Evolutionary conservation across 441 rosid species (phyloP).

Genomic region (Pelargonium myrrhifolium): DNA sequence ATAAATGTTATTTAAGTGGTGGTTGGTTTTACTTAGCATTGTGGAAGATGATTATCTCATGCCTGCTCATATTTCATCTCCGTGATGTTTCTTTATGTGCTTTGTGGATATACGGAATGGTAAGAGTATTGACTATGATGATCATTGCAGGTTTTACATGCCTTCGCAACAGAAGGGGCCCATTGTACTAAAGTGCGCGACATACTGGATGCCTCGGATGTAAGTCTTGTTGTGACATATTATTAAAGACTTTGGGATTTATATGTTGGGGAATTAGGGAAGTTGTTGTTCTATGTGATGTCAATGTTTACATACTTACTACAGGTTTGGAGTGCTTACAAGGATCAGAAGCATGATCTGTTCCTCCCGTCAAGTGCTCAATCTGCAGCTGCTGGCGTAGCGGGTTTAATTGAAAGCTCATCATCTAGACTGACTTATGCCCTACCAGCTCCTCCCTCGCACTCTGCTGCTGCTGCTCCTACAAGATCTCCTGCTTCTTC

Average conservation of each 20-base stretch:
- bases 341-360: conserved; percentile 96
- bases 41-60: too few species aligned
- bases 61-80: too few species aligned
- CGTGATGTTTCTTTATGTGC: too few species aligned
- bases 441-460: conserved; percentile 70
- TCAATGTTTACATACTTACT: neutral
- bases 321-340: conserved; percentile 93
- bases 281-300: neutral
- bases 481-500: conserved; percentile 29
- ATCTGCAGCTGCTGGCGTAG: conserved; percentile 90
- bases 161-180: conserved; percentile 96
- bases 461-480: conserved; percentile 29
- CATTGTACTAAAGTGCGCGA: conserved; percentile 87
- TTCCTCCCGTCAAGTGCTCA: conserved; percentile 95
- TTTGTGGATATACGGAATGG: neutral
- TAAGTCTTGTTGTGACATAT: conserved; percentile 33
- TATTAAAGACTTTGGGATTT: too few species aligned
- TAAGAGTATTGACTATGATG: conserved; percentile 5
- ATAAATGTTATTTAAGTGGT: neutral
- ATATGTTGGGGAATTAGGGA: too few species aligned
- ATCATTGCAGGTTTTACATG: conserved; percentile 87
- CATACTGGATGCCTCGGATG: conserved; percentile 77
- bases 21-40: too few species aligned
- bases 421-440: conserved; percentile 72
- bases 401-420: conserved; percentile 87